phyloP scores from a whole-genome alignment of 352 stramenopile species.

The Phytophthora megakarya region DNA sequence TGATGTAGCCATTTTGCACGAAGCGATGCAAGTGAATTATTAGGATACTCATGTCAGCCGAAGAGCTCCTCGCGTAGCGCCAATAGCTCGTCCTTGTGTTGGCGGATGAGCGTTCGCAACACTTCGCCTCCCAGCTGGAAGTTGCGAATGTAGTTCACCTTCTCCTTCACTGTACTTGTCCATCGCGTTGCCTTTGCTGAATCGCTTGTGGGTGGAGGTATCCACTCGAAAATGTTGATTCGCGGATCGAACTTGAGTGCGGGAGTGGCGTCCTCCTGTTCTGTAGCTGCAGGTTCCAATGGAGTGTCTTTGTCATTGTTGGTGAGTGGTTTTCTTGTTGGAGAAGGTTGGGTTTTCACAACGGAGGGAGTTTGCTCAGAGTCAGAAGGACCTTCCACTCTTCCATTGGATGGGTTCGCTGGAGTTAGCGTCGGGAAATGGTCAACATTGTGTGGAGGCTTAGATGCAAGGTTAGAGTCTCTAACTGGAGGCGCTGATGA shows the following conservation, averaged over 20 bases:
- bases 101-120: slow-evolving; percentile 61
- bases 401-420: not conserved
- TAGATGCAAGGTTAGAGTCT: not conserved
- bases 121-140: slow-evolving; percentile 64
- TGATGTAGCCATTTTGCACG: slow-evolving; percentile 1
- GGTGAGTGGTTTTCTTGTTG: not conserved
- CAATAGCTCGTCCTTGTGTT: slow-evolving; percentile 65
- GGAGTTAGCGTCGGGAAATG: not conserved
- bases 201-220: slow-evolving; percentile 18
- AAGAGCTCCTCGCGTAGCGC: slow-evolving; percentile 59
- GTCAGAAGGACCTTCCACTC: not conserved
- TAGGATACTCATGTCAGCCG: slow-evolving; percentile 13
- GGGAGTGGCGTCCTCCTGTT: slow-evolving; percentile 1
- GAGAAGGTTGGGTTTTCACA: too few species aligned
- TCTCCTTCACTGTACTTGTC: slow-evolving; percentile 48
- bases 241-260: slow-evolving; percentile 30
- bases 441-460: not conserved
- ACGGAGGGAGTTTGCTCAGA: too few species aligned
- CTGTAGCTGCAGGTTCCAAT: not conserved
- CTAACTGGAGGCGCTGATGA: not conserved
- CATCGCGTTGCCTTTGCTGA: slow-evolving; percentile 38
- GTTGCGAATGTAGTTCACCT: slow-evolving; percentile 52
- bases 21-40: too few species aligned
- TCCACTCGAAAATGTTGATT: slow-evolving; percentile 77
- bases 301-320: not conserved